These are phyloP conservation scores for Eucalyptus microcorys DNA, from an alignment of 345 rosid species.

Conservation along the genomic window DNA sequence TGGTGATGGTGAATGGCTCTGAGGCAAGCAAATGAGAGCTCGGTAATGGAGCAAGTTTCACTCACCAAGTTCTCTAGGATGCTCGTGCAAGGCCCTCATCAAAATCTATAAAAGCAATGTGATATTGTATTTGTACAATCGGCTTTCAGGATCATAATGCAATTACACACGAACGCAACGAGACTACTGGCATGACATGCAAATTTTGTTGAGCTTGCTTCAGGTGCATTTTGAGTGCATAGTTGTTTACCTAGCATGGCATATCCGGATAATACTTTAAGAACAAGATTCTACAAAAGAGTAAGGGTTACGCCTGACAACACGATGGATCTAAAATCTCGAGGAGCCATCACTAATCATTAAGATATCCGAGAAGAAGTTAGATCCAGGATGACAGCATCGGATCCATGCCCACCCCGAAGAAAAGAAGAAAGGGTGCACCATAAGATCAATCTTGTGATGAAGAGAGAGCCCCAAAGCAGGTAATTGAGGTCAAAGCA, in stretches of 20 bases:
- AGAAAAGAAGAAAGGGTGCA: background rate
- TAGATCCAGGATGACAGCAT: background rate
- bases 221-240: background rate
- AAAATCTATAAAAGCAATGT: background rate
- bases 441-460: background rate
- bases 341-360: background rate
- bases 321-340: background rate
- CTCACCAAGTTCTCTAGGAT: background rate
- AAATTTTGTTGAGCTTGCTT: background rate
- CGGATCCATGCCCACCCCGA: background rate
- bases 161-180: background rate
- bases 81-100: background rate
- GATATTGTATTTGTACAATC: background rate
- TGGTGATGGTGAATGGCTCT: background rate
- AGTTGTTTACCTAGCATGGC: background rate
- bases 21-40: background rate
- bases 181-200: background rate
- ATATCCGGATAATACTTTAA: background rate
- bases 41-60: background rate
- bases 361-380: background rate
- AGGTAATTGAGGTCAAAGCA: background rate
- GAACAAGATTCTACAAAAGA: background rate
- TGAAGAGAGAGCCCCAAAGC: background rate
- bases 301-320: background rate
- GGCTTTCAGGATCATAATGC: background rate